These are phyloP conservation scores for Aspergillus brasiliensis DNA, from an alignment of 2,329 filamentous ascomycete genomes.

Conservation along the genomic window DNA sequence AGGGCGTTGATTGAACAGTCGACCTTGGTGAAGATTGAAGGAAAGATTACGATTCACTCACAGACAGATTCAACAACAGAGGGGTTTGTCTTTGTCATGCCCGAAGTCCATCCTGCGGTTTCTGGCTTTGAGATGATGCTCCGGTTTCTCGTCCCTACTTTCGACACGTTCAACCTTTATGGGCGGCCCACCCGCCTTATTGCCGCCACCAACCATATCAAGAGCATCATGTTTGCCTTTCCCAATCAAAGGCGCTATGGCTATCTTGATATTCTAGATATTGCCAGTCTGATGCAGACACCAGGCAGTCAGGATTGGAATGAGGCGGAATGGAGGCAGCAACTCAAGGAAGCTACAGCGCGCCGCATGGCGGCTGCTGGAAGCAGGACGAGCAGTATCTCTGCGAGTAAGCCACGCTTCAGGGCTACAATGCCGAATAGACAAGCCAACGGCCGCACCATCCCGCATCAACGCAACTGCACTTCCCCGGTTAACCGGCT, in stretches of 20 bases:
- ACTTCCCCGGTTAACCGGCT: slow-evolving; percentile 22
- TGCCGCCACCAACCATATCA: slow-evolving; percentile 80
- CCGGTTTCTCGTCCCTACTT: slow-evolving; percentile 88
- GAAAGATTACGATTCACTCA: slow-evolving; percentile 82
- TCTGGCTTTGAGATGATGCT: slow-evolving; percentile 95
- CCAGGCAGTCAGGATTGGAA: slow-evolving; percentile 76
- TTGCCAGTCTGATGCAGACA: slow-evolving; percentile 75
- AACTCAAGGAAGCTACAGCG: slow-evolving; percentile 84
- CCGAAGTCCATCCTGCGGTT: slow-evolving; percentile 87
- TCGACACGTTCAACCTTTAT: slow-evolving; percentile 89
- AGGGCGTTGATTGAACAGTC: slow-evolving; percentile 94
- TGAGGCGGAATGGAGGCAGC: slow-evolving; percentile 86
- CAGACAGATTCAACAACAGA: slow-evolving; percentile 76
- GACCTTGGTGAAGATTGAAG: slow-evolving; percentile 91
- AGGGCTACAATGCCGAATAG: slow-evolving; percentile 41
- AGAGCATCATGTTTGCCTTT: slow-evolving; percentile 98
- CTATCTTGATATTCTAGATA: slow-evolving; percentile 86
- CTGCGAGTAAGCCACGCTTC: slow-evolving; percentile 53
- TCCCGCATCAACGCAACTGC: slow-evolving; percentile 24
- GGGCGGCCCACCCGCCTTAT: slow-evolving; percentile 84
- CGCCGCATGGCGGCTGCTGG: slow-evolving; percentile 41
- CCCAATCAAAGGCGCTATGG: slow-evolving; percentile 84
- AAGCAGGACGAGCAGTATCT: slow-evolving; percentile 56
- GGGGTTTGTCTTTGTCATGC: slow-evolving; percentile 98
- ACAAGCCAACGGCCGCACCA: slow-evolving; percentile 39